Percentiles rank a stretch among this genome's conserved stretches.
phyloP scores from a whole-genome alignment of 2,329 filamentous ascomycete species.

The Colletotrichum neosansevieriae region DNA sequence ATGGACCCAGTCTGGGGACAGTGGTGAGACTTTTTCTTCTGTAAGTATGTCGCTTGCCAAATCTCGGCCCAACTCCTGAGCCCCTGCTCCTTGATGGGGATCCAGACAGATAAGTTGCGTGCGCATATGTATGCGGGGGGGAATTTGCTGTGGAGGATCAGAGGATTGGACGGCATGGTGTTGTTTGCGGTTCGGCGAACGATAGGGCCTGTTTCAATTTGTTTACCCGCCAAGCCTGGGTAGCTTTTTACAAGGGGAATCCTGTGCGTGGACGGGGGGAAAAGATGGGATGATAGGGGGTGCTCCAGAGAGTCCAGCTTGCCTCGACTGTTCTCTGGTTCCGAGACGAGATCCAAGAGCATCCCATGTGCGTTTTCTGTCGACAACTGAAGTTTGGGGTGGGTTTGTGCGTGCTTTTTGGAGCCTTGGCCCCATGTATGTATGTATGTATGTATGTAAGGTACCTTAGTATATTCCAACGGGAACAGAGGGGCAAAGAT shows the following conservation, averaged over 20 bases:
- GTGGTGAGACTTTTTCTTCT: constrained; percentile 33
- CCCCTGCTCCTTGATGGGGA: constrained; percentile 17
- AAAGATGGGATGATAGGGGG: constrained; percentile 34
- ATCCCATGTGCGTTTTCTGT: constrained; percentile 4
- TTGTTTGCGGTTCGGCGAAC: constrained; percentile 22
- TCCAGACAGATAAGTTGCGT: constrained; percentile 7
- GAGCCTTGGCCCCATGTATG: constrained; percentile 1
- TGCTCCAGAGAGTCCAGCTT: constrained; percentile 7
- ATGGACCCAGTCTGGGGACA: constrained; percentile 17
- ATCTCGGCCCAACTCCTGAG: constrained; percentile 34
- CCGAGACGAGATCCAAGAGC: constrained; percentile 33
- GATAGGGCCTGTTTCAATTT: constrained; percentile 33
- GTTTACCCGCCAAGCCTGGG: constrained; percentile 33
- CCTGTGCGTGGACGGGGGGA: constrained; percentile 13
- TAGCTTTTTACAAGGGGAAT: constrained; percentile 13
- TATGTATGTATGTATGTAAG: neutral
- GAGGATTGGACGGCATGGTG: neutral
- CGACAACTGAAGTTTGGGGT: constrained; percentile 4
- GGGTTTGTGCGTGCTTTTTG: constrained; percentile 26
- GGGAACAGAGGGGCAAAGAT: constrained; percentile 2
- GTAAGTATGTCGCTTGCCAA: neutral
- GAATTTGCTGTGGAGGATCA: neutral
- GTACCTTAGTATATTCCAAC: too few species aligned
- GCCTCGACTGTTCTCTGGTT: constrained; percentile 20
- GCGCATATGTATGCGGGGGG: constrained; percentile 3